Conservation (phyloP, 371 early-diverging fungal genomes). For the Mortierella sp. region DNA sequence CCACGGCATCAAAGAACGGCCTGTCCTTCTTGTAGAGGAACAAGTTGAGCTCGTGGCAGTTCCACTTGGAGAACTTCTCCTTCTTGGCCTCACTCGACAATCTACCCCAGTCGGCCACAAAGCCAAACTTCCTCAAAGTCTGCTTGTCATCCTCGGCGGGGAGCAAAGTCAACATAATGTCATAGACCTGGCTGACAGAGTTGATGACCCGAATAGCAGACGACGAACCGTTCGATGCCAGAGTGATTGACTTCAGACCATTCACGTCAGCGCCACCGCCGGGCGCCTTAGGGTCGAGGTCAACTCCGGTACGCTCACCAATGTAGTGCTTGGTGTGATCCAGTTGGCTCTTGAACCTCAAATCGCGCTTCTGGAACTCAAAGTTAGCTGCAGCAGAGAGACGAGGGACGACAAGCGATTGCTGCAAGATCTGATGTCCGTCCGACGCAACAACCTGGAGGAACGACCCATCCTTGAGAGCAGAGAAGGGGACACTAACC, state of each 20-base stretch:
- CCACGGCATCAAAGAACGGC: slow-evolving; percentile 59
- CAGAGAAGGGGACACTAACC: slow-evolving; percentile 27
- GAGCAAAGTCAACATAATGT: slow-evolving; percentile 48
- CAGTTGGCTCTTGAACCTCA: slow-evolving; percentile 47
- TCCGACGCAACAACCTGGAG: slow-evolving; percentile 40
- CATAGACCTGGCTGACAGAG: slow-evolving; percentile 48
- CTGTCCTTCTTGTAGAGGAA: slow-evolving; percentile 68
- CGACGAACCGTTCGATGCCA: slow-evolving; percentile 31
- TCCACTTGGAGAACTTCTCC: slow-evolving; percentile 60
- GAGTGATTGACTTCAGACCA: slow-evolving; percentile 26
- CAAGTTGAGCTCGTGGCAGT: slow-evolving; percentile 68
- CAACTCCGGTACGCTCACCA: slow-evolving; percentile 37
- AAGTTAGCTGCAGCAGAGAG: slow-evolving; percentile 17
- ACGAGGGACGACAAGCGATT: slow-evolving; percentile 24
- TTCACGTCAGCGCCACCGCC: not conserved
- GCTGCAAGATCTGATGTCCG: slow-evolving; percentile 34
- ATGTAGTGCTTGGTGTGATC: slow-evolving; percentile 47
- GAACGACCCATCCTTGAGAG: slow-evolving; percentile 36
- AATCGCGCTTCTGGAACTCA: slow-evolving; percentile 56
- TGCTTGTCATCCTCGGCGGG: slow-evolving; percentile 17
- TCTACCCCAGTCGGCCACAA: slow-evolving; percentile 35
- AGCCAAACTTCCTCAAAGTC: slow-evolving; percentile 37
- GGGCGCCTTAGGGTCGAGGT: slow-evolving; percentile 30
- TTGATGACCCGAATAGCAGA: slow-evolving; percentile 43
- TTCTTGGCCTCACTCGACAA: slow-evolving; percentile 51